These are phyloP conservation scores for Phytophthora agathidicida DNA, from an alignment of 352 stramenopile species.

Conservation along the genomic window DNA sequence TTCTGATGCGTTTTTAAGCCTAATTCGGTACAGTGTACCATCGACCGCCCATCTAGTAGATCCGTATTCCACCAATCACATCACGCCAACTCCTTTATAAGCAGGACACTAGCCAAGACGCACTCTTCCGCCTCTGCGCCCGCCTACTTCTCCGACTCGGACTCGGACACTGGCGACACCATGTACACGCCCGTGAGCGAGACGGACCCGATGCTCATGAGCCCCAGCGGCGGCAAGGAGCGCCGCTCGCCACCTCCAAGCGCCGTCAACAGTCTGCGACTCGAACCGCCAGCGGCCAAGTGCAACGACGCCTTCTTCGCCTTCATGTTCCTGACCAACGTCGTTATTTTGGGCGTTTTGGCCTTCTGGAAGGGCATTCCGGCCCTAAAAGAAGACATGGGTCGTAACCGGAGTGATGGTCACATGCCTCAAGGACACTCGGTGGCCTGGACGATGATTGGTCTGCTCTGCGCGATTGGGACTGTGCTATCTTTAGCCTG, in stretches of 20 bases:
- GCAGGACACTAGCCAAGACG: slow-evolving; percentile 14
- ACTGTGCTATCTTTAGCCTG: slow-evolving; percentile 68
- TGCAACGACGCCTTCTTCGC: slow-evolving; percentile 85
- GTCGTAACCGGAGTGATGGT: slow-evolving; percentile 31
- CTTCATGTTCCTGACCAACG: slow-evolving; percentile 69
- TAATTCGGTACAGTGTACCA: too few species aligned
- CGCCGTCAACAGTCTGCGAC: slow-evolving; percentile 67
- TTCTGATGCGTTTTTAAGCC: background rate
- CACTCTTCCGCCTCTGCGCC: slow-evolving; percentile 25
- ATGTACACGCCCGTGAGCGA: slow-evolving; percentile 82
- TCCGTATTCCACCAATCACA: slow-evolving; percentile 11
- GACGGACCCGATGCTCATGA: slow-evolving; percentile 79
- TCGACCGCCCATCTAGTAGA: slow-evolving; percentile 21
- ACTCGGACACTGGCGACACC: slow-evolving; percentile 34
- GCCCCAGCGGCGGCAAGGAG: slow-evolving; percentile 42
- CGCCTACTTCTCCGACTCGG: slow-evolving; percentile 20
- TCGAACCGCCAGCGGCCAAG: slow-evolving; percentile 54
- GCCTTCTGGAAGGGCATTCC: slow-evolving; percentile 77
- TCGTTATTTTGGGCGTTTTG: slow-evolving; percentile 63
- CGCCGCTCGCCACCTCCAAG: slow-evolving; percentile 12
- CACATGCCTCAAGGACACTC: slow-evolving; percentile 38
- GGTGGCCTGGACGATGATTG: slow-evolving; percentile 60
- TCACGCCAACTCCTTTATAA: background rate
- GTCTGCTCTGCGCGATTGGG: slow-evolving; percentile 52
- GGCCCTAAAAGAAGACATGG: slow-evolving; percentile 48